Percentiles rank a stretch among this genome's conserved stretches.
These are phyloP conservation scores for Posidonia oceanica DNA, from an alignment of 116 monocot genomes.

Conservation along the genomic window DNA sequence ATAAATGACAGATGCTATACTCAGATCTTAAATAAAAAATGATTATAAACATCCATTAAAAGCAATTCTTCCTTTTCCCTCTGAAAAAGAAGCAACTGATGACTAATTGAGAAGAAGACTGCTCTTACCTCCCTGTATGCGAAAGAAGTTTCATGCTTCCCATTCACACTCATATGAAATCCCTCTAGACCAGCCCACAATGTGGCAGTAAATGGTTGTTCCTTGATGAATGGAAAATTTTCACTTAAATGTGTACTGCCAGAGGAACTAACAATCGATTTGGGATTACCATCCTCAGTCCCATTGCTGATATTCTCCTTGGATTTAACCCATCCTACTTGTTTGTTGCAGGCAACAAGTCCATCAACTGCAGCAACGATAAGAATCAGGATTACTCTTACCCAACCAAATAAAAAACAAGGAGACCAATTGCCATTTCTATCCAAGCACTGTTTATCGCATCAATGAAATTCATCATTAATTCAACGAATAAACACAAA, in stretches of 20 bases:
- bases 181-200: conserved; percentile 78
- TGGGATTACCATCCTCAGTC: conserved; percentile 11
- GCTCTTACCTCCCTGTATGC: conserved; percentile 60
- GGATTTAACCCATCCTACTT: conserved; percentile 16
- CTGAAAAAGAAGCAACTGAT: no score
- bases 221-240: conserved; percentile 54
- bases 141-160: conserved; percentile 74
- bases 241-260: conserved; percentile 18
- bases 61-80: not conserved
- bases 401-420: not conserved
- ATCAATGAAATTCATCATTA: not conserved
- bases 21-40: not conserved
- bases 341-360: conserved; percentile 63
- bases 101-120: not conserved
- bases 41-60: not conserved
- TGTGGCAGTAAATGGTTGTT: conserved; percentile 57
- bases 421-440: not conserved
- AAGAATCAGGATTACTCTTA: not conserved
- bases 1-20: not conserved
- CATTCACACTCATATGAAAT: conserved; percentile 89
- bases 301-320: conserved; percentile 14
- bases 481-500: not conserved
- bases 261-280: conserved; percentile 11
- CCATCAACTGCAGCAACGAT: conserved; percentile 48
- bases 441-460: not conserved